Conservation (phyloP, 2,329 filamentous ascomycete species). For the Claviceps paspali region DNA sequence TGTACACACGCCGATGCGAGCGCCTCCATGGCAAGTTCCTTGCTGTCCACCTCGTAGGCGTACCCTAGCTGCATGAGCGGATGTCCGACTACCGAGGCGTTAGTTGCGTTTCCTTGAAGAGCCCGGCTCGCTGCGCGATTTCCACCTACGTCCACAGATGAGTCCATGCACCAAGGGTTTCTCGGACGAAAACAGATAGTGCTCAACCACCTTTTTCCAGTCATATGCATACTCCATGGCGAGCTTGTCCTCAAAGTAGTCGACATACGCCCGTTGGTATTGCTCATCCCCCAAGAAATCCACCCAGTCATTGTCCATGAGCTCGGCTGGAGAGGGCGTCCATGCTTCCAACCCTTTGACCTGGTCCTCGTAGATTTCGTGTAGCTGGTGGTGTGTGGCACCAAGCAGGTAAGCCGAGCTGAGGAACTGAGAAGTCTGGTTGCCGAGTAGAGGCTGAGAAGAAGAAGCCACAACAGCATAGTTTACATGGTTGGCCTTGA, state of each 20-base stretch:
- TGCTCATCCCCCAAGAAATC: constrained; percentile 63
- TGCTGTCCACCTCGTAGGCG: constrained; percentile 74
- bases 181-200: constrained; percentile 61
- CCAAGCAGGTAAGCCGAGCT: constrained; percentile 77
- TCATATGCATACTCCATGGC: constrained; percentile 60
- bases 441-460: constrained; percentile 59
- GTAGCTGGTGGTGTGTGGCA: constrained; percentile 55
- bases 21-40: constrained; percentile 79
- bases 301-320: constrained; percentile 72
- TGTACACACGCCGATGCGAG: constrained; percentile 49
- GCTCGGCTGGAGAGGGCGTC: constrained; percentile 70
- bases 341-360: constrained; percentile 60
- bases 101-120: constrained; percentile 7
- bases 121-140: neutral
- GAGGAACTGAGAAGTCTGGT: constrained; percentile 70
- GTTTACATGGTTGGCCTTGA: constrained; percentile 86
- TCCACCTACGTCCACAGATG: constrained; percentile 56
- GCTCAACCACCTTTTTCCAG: constrained; percentile 62
- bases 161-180: constrained; percentile 70
- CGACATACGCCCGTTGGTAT: constrained; percentile 81
- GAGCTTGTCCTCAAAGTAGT: constrained; percentile 90
- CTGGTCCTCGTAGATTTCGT: constrained; percentile 67
- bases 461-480: constrained; percentile 74
- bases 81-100: constrained; percentile 51
- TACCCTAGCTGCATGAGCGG: constrained; percentile 93